These are phyloP conservation scores for Dendrobium chrysotoxum DNA, from an alignment of 106 monocot species.

Conservation along the genomic window DNA sequence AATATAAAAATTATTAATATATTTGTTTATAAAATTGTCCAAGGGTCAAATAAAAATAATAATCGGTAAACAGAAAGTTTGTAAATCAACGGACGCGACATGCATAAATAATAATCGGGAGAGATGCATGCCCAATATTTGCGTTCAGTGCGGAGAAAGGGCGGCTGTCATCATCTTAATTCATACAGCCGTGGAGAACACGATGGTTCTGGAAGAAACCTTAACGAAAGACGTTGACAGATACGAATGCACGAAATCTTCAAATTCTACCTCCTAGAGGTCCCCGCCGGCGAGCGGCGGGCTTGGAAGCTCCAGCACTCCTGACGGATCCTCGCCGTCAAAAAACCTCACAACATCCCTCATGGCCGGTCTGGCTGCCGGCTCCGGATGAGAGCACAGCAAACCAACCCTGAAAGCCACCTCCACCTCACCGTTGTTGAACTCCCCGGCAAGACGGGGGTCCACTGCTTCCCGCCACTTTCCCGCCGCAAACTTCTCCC, in stretches of 20 bases:
- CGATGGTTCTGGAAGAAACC: background rate
- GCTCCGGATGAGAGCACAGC: conserved; percentile 13
- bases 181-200: background rate
- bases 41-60: no score
- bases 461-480: conserved; percentile 34
- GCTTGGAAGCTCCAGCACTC: conserved; percentile 2
- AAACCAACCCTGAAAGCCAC: conserved; percentile 15
- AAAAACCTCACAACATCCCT: conserved; percentile 50
- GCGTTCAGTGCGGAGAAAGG: background rate
- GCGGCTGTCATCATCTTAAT: background rate
- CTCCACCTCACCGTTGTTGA: background rate
- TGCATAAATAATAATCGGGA: no score
- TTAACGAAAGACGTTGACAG: conserved; percentile 22
- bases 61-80: no score
- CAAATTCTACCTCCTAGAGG: conserved; percentile 16
- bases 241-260: conserved; percentile 30
- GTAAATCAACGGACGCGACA: no score
- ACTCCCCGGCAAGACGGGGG: conserved; percentile 27
- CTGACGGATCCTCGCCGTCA: conserved; percentile 10
- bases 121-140: no score
- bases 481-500: conserved; percentile 10
- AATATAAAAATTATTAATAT: no score
- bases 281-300: background rate
- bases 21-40: no score
- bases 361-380: conserved; percentile 36